phyloP scores from a whole-genome alignment of 1,284 basidiomycete species.

The Wallemia ichthyophaga region DNA sequence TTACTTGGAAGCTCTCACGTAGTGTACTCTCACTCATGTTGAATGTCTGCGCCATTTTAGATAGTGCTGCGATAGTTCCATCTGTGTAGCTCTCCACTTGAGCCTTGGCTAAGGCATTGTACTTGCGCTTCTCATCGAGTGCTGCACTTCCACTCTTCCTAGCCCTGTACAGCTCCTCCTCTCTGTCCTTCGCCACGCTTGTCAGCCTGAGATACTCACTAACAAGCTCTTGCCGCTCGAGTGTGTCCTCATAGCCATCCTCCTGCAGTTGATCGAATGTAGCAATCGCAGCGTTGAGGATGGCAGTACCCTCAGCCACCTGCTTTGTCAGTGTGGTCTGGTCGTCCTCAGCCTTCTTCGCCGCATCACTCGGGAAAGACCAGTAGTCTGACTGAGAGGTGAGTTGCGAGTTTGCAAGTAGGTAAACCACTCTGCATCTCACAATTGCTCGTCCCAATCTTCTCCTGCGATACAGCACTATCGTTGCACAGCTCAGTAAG shows the following conservation, averaged over 20 bases:
- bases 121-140: not conserved
- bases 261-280: not conserved
- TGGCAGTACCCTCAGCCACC: not conserved
- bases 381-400: not conserved
- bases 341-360: not conserved
- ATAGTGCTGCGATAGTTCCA: not conserved
- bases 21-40: not conserved
- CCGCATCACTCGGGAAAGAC: not conserved
- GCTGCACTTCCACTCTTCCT: not conserved
- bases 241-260: not conserved
- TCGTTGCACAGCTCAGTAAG: conserved; percentile 55
- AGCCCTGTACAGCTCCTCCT: not conserved
- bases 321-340: not conserved
- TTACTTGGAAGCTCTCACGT: not conserved
- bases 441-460: conserved; percentile 78
- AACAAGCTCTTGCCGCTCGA: not conserved
- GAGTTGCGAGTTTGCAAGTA: not conserved
- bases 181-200: not conserved
- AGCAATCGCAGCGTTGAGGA: not conserved
- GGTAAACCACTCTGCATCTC: too few relatives aligned
- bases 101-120: not conserved
- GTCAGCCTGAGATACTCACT: not conserved
- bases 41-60: not conserved
- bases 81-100: not conserved
- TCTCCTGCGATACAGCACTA: conserved; percentile 47